phyloP scores from a whole-genome alignment of 179 eudicot species.

The Beta lomatogona region DNA sequence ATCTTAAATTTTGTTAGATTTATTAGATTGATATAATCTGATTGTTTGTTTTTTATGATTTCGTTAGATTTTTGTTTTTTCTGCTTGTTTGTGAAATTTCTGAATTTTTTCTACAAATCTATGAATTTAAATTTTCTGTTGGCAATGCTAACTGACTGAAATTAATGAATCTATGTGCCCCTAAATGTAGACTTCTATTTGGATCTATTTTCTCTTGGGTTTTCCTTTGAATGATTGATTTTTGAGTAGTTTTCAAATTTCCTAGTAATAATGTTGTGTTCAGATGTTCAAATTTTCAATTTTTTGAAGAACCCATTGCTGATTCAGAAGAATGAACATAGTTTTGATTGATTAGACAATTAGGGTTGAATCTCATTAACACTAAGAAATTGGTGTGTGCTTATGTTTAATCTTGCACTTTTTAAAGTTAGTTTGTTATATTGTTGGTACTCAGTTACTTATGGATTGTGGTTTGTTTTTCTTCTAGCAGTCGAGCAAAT shows the following conservation, averaged over 20 bases:
- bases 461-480: conserved; percentile 2
- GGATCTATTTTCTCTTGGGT: background rate
- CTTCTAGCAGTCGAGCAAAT: conserved; percentile 45
- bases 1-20: background rate
- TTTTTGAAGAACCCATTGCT: background rate
- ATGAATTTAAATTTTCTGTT: background rate
- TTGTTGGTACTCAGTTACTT: background rate
- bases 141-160: background rate
- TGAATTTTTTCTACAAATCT: background rate
- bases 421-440: background rate
- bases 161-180: background rate
- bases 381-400: background rate
- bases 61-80: background rate
- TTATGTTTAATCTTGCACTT: background rate
- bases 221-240: background rate
- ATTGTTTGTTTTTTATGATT: background rate
- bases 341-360: background rate
- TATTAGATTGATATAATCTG: background rate
- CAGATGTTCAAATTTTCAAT: no score
- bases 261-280: no score
- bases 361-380: background rate
- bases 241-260: background rate
- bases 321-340: background rate
- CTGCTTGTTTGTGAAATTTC: background rate
- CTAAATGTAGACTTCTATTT: background rate